Base-by-base conservation (phyloP, 2,329 filamentous ascomycete species). In the Xylariaceae sp. region DNA sequence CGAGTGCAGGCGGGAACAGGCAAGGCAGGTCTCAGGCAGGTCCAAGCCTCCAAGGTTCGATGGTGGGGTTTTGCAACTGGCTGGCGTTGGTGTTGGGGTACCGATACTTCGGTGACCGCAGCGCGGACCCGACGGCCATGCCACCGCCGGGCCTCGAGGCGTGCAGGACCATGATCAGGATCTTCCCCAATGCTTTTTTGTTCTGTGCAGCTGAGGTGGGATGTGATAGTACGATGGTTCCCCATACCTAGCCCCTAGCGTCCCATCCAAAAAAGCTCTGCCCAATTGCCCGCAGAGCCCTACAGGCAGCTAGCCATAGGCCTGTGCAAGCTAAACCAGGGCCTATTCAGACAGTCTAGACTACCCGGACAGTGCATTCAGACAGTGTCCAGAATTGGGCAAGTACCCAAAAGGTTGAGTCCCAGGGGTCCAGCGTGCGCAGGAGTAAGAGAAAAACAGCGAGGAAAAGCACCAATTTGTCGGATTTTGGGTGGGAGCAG, bases 21-120 rank as follows among this genome's bases (percentile, higher is more conserved):
- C n/a, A n/a, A n/a, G n/a, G n/a, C n/a, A n/a, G n/a, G n/a, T n/a
- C n/a, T n/a, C n/a, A n/a, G n/a, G n/a, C n/a, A n/a, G n/a, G 22
- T 11, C 11, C 22, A 11, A 11, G 22, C 6, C 6, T 26, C 22
- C 22, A 26, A 26, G 22, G 22, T 26, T 26, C 22, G 22, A 11
- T 11, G 22, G 22, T 11, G 22, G 22, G 22, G 22, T 11, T n/a
- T n/a, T n/a, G n/a, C n/a, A n/a, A n/a, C n/a, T n/a, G n/a, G n/a
- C n/a, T 40, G 43, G 49, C 51, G 56, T 55, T 57, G 53, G 44
- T 53, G 59, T 61, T 61, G 59, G 55, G 58, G 58, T 61, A 61
- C 51, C 51, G 45, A 54, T 59, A 61, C 57, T 41, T 51, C 18
- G 29, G 35, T 22, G 26, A 34, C 18, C 11, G 22, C 22, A 6